Evolutionary conservation across 2,329 filamentous ascomycete species (phyloP).

Genomic region (Magnaporthiopsis rhizophila): DNA sequence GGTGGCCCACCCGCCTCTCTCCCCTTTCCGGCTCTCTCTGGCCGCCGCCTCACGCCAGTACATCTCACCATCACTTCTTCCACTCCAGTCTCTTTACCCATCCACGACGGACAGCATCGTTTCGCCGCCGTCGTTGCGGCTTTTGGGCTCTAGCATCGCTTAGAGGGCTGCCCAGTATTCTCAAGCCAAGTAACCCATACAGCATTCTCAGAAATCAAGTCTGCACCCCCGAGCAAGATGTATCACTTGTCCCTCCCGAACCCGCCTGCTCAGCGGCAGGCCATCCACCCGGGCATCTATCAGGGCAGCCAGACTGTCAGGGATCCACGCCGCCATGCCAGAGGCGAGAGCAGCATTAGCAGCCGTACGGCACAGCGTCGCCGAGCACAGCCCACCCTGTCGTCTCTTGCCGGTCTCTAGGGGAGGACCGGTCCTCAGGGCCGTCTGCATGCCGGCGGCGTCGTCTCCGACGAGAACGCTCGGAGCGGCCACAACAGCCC

Average conservation of each 20-base stretch:
- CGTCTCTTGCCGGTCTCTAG: slow-evolving; percentile 16
- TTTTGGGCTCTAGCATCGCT: not conserved
- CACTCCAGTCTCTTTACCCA: not conserved
- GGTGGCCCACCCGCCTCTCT: too few species aligned
- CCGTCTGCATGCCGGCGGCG: not conserved
- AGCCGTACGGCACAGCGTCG: too few species aligned
- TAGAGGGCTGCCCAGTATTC: not conserved
- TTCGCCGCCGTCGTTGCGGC: not conserved
- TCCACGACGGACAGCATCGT: not conserved
- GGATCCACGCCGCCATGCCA: slow-evolving; percentile 1
- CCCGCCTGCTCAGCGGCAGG: slow-evolving; percentile 1
- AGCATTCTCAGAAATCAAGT: not conserved
- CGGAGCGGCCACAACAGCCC: too few species aligned
- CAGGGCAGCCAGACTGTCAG: slow-evolving; percentile 5
- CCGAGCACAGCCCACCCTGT: too few species aligned
- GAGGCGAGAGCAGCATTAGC: not conserved
- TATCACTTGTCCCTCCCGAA: slow-evolving; percentile 3
- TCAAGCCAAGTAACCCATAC: not conserved
- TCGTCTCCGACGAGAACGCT: slow-evolving; percentile 1
- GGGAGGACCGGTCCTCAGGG: slow-evolving; percentile 14
- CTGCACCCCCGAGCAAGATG: slow-evolving; percentile 2
- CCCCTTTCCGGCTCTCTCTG: not conserved
- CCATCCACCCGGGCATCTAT: not conserved
- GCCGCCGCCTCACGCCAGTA: not conserved
- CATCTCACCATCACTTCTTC: not conserved